Evolutionary conservation across 257 asterid species (phyloP), one percentile per base, ranked within the genome.

Genomic region (Capsicum baccatum): DNA sequence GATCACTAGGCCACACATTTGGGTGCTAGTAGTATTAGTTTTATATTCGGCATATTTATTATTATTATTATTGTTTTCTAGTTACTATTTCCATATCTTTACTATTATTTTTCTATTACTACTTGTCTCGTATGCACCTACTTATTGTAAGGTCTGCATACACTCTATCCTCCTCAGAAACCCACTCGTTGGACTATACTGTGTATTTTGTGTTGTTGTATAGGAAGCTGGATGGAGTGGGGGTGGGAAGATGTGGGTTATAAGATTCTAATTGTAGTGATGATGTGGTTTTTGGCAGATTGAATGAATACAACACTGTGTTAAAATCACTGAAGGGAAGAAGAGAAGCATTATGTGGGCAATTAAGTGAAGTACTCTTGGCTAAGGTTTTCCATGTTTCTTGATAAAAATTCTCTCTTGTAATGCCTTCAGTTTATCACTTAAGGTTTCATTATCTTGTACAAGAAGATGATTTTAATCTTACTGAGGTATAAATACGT

Each of bases 341-440:
- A 89, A 92, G 98, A 87, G 97, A 97, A 83, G 91, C 92, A 47
- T 88, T 95, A 83, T 89, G 89, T 84, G 70, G 94, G 66, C 93
- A 86, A 91, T 83, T 97, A 93, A 95, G 97, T 85, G 96, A 94
- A 84, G 92, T 92, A 87, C 97, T 97, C 47, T 90, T 97, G 52
- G 89, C 94, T 0, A 94, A 97, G 99, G 99, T 95, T 88, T 59
- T 83, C 9, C 4, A 48, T 67, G 17, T 33, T 16, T 58, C 37
- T n/a, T 16, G 68, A 80, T 63, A 48, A 15, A 69, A 54, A 2
- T 54, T 78, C 50, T 78, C 33, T 78, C 50, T 54, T 78, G 50
- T 54, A 54, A 26, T 78, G 82, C 15, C 21, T 78, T 54, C 82
- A 26, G 63, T 78, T 54, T 54, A 35, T 78, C 82, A 54, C 64